These are phyloP conservation scores for Begonia fuchsioides DNA, from an alignment of 306 rosid species.

Conservation along the genomic window DNA sequence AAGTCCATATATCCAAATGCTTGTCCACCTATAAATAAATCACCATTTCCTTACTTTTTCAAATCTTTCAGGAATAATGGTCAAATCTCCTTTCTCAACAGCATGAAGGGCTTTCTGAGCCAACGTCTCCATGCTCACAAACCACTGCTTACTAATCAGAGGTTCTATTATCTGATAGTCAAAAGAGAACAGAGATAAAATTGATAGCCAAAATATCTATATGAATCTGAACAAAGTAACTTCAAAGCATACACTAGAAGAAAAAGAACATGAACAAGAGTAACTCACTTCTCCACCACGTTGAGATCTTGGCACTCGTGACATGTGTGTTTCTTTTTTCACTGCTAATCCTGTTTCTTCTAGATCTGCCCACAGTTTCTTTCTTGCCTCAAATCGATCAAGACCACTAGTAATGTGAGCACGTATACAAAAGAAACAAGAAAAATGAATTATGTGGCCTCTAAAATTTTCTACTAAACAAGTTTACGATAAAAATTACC, in stretches of 20 bases:
- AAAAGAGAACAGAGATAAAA: slow-evolving; percentile 9
- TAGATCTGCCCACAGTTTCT: slow-evolving; percentile 85
- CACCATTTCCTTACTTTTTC: slow-evolving; percentile 44
- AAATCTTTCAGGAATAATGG: slow-evolving; percentile 85
- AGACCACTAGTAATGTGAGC: slow-evolving; percentile 53
- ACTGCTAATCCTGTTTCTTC: slow-evolving; percentile 83
- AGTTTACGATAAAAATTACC: slow-evolving; percentile 24
- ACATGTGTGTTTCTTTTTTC: slow-evolving; percentile 75
- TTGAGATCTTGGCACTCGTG: slow-evolving; percentile 93
- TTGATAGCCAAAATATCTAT: neutral
- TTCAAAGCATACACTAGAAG: slow-evolving; percentile 4
- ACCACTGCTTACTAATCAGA: slow-evolving; percentile 94
- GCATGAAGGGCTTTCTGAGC: slow-evolving; percentile 83
- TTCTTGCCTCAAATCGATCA: slow-evolving; percentile 93
- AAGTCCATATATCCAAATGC: too few species aligned
- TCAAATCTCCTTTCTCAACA: slow-evolving; percentile 67
- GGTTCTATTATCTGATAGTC: slow-evolving; percentile 79
- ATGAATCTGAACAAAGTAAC: slow-evolving; percentile 8
- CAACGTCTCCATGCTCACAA: slow-evolving; percentile 89
- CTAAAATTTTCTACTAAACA: too few species aligned
- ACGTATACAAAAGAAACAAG: slow-evolving; percentile 1
- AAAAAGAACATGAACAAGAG: neutral
- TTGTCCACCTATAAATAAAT: too few species aligned
- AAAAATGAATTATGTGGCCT: neutral
- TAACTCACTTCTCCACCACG: slow-evolving; percentile 96